Percentiles rank a stretch among this genome's conserved stretches.
phyloP scores from a whole-genome alignment of 768 basidiomycete genomes.

The Lactarius deliciosus region DNA sequence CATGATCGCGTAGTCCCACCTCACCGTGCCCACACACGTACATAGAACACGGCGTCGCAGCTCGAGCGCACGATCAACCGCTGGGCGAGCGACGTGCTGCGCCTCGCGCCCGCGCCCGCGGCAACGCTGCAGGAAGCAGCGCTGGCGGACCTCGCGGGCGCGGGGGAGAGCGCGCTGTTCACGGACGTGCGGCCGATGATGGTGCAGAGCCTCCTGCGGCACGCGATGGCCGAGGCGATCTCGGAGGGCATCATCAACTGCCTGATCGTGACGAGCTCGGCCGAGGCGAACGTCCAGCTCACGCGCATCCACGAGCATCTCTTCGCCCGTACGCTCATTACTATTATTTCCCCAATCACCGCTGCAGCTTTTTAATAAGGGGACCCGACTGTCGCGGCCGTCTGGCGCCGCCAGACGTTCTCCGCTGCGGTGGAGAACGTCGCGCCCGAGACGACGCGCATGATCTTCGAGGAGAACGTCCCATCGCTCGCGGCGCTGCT shows the following conservation, averaged over 20 bases:
- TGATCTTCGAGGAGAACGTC: slow-evolving; percentile 70
- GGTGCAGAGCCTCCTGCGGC: slow-evolving; percentile 75
- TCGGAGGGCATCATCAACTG: slow-evolving; percentile 82
- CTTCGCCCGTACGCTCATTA: slow-evolving; percentile 56
- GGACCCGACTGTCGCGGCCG: slow-evolving; percentile 83
- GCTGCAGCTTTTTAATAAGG: slow-evolving; percentile 37
- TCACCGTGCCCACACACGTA: slow-evolving; percentile 6
- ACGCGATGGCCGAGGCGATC: slow-evolving; percentile 74
- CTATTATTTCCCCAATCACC: no score
- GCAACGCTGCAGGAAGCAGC: slow-evolving; percentile 57
- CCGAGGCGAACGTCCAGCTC: slow-evolving; percentile 80
- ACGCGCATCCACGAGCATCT: slow-evolving; percentile 87
- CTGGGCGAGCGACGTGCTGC: slow-evolving; percentile 79
- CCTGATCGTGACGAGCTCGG: slow-evolving; percentile 81
- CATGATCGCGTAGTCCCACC: background rate
- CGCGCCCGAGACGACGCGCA: slow-evolving; percentile 65
- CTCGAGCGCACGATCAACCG: slow-evolving; percentile 83
- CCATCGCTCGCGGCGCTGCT: slow-evolving; percentile 62
- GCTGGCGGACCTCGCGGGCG: slow-evolving; percentile 55
- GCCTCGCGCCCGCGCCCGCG: slow-evolving; percentile 53
- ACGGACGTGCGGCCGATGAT: slow-evolving; percentile 54
- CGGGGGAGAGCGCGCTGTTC: slow-evolving; percentile 41
- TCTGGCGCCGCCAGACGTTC: slow-evolving; percentile 90
- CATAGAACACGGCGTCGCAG: slow-evolving; percentile 62
- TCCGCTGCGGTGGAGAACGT: slow-evolving; percentile 80